Evolutionary conservation across 78 protist genomes (phyloP).

Genomic region (Dictyostelium discoideum): DNA sequence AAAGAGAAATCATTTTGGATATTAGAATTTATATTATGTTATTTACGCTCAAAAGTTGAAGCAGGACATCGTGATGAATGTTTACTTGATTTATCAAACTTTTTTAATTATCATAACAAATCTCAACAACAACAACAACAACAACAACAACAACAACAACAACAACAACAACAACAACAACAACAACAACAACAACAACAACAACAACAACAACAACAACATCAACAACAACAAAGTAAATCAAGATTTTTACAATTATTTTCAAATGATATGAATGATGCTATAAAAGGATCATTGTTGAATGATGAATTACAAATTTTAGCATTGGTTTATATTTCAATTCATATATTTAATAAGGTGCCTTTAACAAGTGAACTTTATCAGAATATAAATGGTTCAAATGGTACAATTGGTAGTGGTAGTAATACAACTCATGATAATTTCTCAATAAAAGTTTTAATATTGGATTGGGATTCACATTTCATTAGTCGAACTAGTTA

Average conservation of each 20-base stretch:
- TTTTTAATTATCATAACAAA: neutral
- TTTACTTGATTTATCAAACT: neutral
- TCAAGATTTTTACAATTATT: neutral
- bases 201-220: too few relatives aligned
- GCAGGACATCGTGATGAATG: constrained; percentile 18
- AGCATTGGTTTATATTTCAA: neutral
- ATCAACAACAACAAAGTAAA: neutral
- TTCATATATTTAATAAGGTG: constrained; percentile 17
- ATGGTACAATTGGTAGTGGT: neutral
- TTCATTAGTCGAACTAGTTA: neutral
- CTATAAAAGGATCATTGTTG: neutral
- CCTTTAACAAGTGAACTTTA: constrained; percentile 28
- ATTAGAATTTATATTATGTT: constrained; percentile 10
- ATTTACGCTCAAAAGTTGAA: neutral
- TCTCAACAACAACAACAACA: neutral
- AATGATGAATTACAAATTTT: neutral
- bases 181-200: too few relatives aligned
- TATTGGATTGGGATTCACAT: constrained; percentile 4
- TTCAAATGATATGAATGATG: neutral
- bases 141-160: neutral
- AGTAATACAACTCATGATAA: neutral
- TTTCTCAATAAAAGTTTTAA: neutral
- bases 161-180: neutral
- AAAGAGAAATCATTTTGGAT: constrained; percentile 63
- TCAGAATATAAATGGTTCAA: neutral